Percentiles rank a stretch among this genome's conserved stretches.
Evolutionary conservation across 306 rosid species (phyloP).

Genomic region (Fragaria iinumae): DNA sequence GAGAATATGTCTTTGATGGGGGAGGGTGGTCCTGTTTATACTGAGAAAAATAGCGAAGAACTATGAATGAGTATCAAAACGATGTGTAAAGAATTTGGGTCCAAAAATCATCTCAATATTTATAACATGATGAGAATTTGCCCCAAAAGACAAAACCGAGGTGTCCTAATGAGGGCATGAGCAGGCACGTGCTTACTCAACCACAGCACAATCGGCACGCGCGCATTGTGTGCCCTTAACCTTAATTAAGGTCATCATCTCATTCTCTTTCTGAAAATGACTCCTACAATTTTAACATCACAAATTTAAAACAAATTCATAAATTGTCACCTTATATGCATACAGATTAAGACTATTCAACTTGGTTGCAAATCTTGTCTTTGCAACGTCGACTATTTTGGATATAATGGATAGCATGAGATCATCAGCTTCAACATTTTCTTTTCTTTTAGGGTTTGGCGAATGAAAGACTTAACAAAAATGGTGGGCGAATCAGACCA

Average conservation of each 20-base stretch:
- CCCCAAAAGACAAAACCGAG: conserved; percentile 3
- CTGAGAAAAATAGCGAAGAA: neutral
- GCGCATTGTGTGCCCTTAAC: conserved; percentile 40
- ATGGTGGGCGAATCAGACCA: neutral
- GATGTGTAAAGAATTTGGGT: neutral
- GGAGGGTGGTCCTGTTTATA: neutral
- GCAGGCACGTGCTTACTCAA: conserved; percentile 56
- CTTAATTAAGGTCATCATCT: neutral
- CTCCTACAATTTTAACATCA: neutral
- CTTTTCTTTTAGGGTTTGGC: neutral
- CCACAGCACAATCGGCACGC: conserved; percentile 50
- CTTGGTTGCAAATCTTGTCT: neutral
- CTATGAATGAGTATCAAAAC: neutral
- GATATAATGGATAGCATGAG: neutral
- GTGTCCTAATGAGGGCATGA: conserved; percentile 32
- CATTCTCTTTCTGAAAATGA: conserved; percentile 28
- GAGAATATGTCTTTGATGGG: neutral
- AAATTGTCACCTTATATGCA: neutral
- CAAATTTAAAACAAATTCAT: neutral
- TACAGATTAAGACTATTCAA: neutral
- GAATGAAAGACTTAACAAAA: neutral
- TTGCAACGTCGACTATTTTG: neutral
- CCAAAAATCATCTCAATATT: neutral
- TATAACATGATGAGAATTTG: neutral
- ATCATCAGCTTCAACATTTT: neutral